These are phyloP conservation scores for Rubroboletus satanas DNA, from an alignment of 768 basidiomycete species.

Conservation along the genomic window DNA sequence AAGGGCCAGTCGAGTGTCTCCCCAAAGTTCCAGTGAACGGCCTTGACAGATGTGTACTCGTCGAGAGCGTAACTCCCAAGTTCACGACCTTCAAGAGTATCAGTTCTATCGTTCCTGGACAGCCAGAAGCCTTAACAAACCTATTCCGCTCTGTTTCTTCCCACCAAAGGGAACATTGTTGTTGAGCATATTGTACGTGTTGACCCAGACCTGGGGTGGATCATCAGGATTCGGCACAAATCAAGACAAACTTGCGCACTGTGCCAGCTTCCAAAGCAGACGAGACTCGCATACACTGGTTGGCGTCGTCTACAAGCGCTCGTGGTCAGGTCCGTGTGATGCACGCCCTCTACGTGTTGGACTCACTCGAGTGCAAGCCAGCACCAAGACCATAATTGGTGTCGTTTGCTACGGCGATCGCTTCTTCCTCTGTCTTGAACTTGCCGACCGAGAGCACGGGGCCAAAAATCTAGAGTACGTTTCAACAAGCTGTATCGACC, in stretches of 20 bases:
- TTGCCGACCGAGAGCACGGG: constrained; percentile 82
- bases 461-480: constrained; percentile 73
- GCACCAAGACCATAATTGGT: constrained; percentile 90
- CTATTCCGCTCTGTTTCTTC: constrained; percentile 88
- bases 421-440: constrained; percentile 87
- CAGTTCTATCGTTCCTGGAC: constrained; percentile 4
- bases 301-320: constrained; percentile 60
- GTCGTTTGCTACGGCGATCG: constrained; percentile 78
- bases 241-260: constrained; percentile 38
- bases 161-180: constrained; percentile 96
- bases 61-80: constrained; percentile 82
- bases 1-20: constrained; percentile 78
- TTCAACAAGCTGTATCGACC: constrained; percentile 8
- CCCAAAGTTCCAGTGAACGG: constrained; percentile 86
- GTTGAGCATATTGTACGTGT: constrained; percentile 79
- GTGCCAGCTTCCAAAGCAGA: constrained; percentile 86
- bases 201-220: constrained; percentile 74
- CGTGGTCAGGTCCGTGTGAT: background rate
- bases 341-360: background rate
- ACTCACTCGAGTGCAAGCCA: constrained; percentile 81
- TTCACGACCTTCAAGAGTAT: constrained; percentile 63
- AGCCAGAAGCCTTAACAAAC: constrained; percentile 35
- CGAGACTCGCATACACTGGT: constrained; percentile 87
- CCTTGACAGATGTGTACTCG: constrained; percentile 80
- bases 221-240: constrained; percentile 3